phyloP scores from a whole-genome alignment of 305 asterid genomes.

The Caryopteris hybrid region DNA sequence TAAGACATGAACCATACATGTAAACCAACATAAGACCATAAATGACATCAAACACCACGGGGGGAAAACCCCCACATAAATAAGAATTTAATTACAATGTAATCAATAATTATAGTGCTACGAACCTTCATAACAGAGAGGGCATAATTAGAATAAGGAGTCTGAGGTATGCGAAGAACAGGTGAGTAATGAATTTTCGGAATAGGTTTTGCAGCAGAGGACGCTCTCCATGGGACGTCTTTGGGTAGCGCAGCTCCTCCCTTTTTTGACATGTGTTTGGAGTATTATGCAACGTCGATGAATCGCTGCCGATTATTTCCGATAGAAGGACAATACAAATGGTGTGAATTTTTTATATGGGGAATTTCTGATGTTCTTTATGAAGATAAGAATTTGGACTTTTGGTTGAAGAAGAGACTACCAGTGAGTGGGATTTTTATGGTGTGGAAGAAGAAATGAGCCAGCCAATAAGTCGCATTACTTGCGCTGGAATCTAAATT shows the following conservation, averaged over 20 bases:
- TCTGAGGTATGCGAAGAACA: slow-evolving; percentile 62
- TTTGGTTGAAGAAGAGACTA: background rate
- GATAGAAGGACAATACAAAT: background rate
- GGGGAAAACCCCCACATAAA: background rate
- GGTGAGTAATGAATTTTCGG: slow-evolving; percentile 93
- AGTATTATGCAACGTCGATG: background rate
- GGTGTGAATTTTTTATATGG: background rate
- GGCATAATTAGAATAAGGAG: slow-evolving; percentile 60
- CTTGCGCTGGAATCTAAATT: background rate
- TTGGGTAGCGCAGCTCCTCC: slow-evolving; percentile 49
- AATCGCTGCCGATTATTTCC: background rate
- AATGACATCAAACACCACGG: background rate
- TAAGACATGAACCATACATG: background rate
- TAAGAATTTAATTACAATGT: background rate
- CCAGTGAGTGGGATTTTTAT: slow-evolving; percentile 1
- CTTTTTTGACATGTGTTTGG: slow-evolving; percentile 40
- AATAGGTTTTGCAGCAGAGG: slow-evolving; percentile 63
- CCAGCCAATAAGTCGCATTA: slow-evolving; percentile 3
- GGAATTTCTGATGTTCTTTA: background rate
- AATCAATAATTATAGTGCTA: background rate
- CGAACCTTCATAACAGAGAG: slow-evolving; percentile 75
- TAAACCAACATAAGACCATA: background rate
- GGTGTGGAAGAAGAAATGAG: slow-evolving; percentile 8
- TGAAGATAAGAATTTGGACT: slow-evolving; percentile 35
- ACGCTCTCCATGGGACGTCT: slow-evolving; percentile 91